phyloP scores from a whole-genome alignment of 176 grass and related monocot genomes.

The Oryza punctata region DNA sequence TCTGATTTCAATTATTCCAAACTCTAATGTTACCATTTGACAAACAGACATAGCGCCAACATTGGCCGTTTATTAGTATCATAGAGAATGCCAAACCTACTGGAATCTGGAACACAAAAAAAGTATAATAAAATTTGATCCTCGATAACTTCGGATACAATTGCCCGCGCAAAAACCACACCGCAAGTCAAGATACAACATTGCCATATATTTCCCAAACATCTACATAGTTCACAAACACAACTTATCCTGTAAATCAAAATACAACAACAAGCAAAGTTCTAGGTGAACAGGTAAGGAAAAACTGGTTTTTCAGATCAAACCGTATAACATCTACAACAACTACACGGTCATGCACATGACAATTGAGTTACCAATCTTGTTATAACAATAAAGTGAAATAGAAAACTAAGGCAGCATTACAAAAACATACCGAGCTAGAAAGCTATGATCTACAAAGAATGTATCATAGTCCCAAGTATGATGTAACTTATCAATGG shows the following conservation, averaged over 20 bases:
- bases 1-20: not conserved
- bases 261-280: too few species aligned
- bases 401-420: not conserved
- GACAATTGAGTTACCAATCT: too few species aligned
- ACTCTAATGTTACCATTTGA: too few species aligned
- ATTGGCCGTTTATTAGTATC: too few species aligned
- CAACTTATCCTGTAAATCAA: not conserved
- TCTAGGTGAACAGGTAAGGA: too few species aligned
- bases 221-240: not conserved
- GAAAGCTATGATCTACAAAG: not conserved
- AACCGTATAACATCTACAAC: too few species aligned
- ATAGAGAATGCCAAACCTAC: not conserved
- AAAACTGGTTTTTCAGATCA: too few species aligned
- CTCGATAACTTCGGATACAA: not conserved
- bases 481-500: slow-evolving; percentile 9
- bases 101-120: not conserved
- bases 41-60: not conserved
- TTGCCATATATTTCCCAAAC: not conserved
- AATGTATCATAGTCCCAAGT: not conserved
- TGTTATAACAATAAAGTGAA: not conserved
- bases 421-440: not conserved
- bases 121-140: not conserved
- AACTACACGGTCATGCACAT: too few species aligned
- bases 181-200: not conserved
- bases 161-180: not conserved